Base-by-base conservation (phyloP, 2,329 filamentous ascomycete species). In the Apiospora phragmitis region DNA sequence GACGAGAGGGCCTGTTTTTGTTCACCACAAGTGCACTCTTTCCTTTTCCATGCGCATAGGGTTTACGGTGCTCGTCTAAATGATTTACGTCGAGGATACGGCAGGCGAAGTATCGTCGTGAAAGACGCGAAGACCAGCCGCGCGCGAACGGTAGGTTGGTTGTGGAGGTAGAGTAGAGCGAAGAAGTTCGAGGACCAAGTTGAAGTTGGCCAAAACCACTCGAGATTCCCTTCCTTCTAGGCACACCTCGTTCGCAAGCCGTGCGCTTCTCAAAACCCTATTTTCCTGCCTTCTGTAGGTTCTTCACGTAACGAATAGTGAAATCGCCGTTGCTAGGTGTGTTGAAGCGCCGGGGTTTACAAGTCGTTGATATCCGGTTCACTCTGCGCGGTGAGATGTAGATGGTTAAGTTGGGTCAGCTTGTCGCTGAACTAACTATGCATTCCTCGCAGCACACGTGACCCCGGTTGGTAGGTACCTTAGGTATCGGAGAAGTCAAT, bases 41-140 rank as follows among this genome's bases (percentile, higher is more conserved):
- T 38, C 55, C 55, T 38, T 8, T 38, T 62, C 55, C 55, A n/a
- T 62, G 55, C 55, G 55, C 55, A 62, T n/a, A 12, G 18, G 32
- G 29, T 62, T 38, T 62, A 62, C 32, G 32, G 18, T 62, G 18
- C 55, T 38, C 21, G 55, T 62, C 55, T 62, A 38, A 21, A 62
- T 38, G 21, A 12, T 38, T 62, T 38, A 62, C 21, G 32, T 38
- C 32, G 55, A 55, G 49, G 16, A 59, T 38, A 35, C 21, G 21
- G n/a, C 47, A 70, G 65, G 68, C 55, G 67, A 35, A 29, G 65
- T 59, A 29, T 69, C 35, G 51, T 43, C 24, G 47, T 43, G 29
- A 49, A 67, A 70, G 24, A 65, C 47, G 43, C 21, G 26, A 59
- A 18, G 49, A 24, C 42, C 18, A 47, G 26, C 4, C 32, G 26